Percentiles rank a stretch among this genome's conserved stretches.
Conservation (phyloP, 1,139 yeast species). For the Kodamaea arcana region DNA sequence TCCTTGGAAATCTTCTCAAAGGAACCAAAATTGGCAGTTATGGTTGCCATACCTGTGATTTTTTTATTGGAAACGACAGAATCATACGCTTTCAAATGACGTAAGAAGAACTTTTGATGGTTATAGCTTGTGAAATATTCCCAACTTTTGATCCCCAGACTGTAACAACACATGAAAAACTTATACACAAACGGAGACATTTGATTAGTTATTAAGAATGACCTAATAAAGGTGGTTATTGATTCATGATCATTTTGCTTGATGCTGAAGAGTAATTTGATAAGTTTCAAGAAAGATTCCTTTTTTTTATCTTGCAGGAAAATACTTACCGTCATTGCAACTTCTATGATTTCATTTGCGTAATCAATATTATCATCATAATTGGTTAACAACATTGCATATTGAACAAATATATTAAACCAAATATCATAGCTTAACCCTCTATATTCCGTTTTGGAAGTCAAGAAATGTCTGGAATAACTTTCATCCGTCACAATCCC, state of each 20-base stretch:
- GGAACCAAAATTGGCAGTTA: slow-evolving; percentile 37
- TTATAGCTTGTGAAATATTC: slow-evolving; percentile 69
- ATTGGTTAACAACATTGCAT: slow-evolving; percentile 62
- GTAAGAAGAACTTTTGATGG: slow-evolving; percentile 82
- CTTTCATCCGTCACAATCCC: slow-evolving; percentile 49
- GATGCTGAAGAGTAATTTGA: slow-evolving; percentile 62
- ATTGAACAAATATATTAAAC: slow-evolving; percentile 80
- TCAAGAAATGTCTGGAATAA: slow-evolving; percentile 33
- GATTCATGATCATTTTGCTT: slow-evolving; percentile 46
- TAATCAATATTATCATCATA: slow-evolving; percentile 58
- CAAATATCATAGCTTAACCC: slow-evolving; percentile 76
- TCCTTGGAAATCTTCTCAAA: slow-evolving; percentile 29
- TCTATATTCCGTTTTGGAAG: slow-evolving; percentile 55
- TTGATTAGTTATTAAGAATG: slow-evolving; percentile 62
- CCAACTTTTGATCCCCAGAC: slow-evolving; percentile 57
- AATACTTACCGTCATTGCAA: slow-evolving; percentile 73
- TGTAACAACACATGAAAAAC: slow-evolving; percentile 62
- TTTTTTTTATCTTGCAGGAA: slow-evolving; percentile 58
- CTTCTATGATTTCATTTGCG: slow-evolving; percentile 66
- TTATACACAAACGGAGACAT: slow-evolving; percentile 68
- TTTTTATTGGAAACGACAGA: slow-evolving; percentile 48
- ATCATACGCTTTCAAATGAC: slow-evolving; percentile 88
- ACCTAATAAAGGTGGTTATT: slow-evolving; percentile 54
- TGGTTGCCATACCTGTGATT: slow-evolving; percentile 76
- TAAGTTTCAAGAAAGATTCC: slow-evolving; percentile 57